Evolutionary conservation across 768 basidiomycete genomes (phyloP), one percentile per base, ranked within the genome.

Genomic region (Coprinopsis marcescibilis): DNA sequence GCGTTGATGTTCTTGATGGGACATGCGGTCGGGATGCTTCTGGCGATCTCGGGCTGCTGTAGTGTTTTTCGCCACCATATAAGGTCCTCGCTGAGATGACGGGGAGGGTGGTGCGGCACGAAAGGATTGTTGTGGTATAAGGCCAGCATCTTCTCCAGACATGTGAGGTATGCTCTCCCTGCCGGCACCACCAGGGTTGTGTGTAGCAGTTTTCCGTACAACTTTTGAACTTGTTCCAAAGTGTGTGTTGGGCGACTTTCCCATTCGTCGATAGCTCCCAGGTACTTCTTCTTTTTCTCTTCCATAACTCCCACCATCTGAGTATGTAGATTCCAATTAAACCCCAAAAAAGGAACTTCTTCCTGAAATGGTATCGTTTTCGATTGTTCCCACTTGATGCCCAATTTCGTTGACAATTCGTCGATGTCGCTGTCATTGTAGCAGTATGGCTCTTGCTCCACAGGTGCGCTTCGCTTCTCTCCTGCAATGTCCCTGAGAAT

Each of bases 131-230:
- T 8, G 27, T 43, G 2, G 39, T 57, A 66, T 0, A 56, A 19
- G 0, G 48, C 48, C 0, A 75, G 26, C 56, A 74, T 65, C 49
- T 56, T 13, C 45, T 76, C 68, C 19, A 77, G 50, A 8, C 40
- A 36, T 29, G 66, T 72, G 45, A 77, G 63, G 51, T 69, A 71
- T 1, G 74, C 67, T 13, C 54, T 32, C 0, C 65, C 57, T 7
- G 60, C 64, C n/a, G 59, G 60, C 1, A 68, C 23, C 0, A 71
- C 52, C 0, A 56, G 39, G 17, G 54, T 57, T 0, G 63, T 45
- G 21, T 76, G 74, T 0, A 67, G 49, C 0, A 75, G 60, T 39
- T 73, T 71, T 0, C 74, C 66, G 36, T 71, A 63, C 0, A 76
- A 58, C 12, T 57, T 63, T n/a, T 65, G 53, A 1, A 65, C 59